These are phyloP conservation scores for Agaricus subrufescens DNA, from an alignment of 768 basidiomycete genomes.

Conservation along the genomic window DNA sequence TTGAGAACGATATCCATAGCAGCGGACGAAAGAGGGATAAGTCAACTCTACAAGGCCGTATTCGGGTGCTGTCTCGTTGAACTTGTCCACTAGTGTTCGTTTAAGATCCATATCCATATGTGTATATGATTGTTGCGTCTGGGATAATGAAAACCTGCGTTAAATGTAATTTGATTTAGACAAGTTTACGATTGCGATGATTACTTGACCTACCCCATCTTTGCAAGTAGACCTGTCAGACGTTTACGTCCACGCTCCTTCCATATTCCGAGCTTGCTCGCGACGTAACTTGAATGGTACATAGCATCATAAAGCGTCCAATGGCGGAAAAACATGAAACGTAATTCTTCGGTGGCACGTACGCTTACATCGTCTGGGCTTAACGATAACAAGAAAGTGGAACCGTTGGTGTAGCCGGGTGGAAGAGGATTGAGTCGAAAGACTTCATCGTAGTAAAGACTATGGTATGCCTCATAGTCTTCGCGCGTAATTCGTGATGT, in stretches of 20 bases:
- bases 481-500: conserved; percentile 84
- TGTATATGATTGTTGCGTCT: conserved; percentile 89
- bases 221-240: conserved; percentile 87
- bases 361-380: conserved; percentile 84
- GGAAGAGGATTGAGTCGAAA: conserved; percentile 78
- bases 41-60: conserved; percentile 91
- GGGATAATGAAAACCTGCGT: conserved; percentile 82
- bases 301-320: conserved; percentile 99
- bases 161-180: neutral
- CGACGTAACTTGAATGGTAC: conserved; percentile 96
- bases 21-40: conserved; percentile 91
- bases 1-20: conserved; percentile 84
- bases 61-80: conserved; percentile 88
- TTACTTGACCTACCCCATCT: conserved; percentile 87
- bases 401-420: conserved; percentile 21
- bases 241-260: conserved; percentile 88
- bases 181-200: neutral
- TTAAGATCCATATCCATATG: conserved; percentile 99
- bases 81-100: conserved; percentile 68
- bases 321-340: conserved; percentile 93
- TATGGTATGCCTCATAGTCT: conserved; percentile 77
- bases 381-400: conserved; percentile 38
- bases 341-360: conserved; percentile 80
- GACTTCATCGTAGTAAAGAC: conserved; percentile 87
- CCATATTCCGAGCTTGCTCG: conserved; percentile 94